Base-by-base conservation (phyloP, 2,329 filamentous ascomycete genomes). In the Cryphonectria japonica region DNA sequence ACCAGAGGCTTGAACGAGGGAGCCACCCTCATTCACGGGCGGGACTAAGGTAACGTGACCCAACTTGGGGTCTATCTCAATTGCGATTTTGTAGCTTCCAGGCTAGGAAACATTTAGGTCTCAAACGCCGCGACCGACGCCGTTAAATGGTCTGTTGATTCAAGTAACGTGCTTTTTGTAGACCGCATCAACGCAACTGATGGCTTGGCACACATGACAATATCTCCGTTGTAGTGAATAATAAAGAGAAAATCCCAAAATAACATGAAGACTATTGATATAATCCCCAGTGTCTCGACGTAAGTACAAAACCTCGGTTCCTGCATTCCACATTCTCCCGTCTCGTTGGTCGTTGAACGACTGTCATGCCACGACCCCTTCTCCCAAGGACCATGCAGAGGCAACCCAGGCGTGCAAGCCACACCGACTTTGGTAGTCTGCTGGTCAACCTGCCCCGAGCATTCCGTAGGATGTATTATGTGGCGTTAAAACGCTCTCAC, bases 401-500 rank as follows among this genome's bases (percentile, higher is more conserved):
- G 54, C 29, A 59, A 16, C 29, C 22, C 7, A 13, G 52, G 52
- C 52, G 26, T 9, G 14, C 54, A 3, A 32, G 26, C 54, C 54
- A 59, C 54, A 2, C 54, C 22, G 8, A 50, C 8, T 1, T 9
- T 50, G 3, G 22, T n/a, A 13, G 26, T 16, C 54, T 34, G 29
- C 29, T 59, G 54, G 26, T 59, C 26, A 8, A 59, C 5, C 26
- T 32, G 13, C 26, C 26, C 54, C 26, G 54, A 16, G 32, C 59
- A 61, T 61, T 61, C 59, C 59, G 59, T 22, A 61, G 59, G 52
- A 32, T 37, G 32, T 61, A 61, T 32, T 39, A 11, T 6, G 59
- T 39, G 59, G 59, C 59, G 57, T 22, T 37, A 22, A 37, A 9
- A 61, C 22, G 59, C 19, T 22, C 34, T 61, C 59, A 61, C 59